A percentile compares a stretch with the other conserved stretches of the same genome.
Conservation (phyloP, 1,284 basidiomycete species). For the Somion occarium region DNA sequence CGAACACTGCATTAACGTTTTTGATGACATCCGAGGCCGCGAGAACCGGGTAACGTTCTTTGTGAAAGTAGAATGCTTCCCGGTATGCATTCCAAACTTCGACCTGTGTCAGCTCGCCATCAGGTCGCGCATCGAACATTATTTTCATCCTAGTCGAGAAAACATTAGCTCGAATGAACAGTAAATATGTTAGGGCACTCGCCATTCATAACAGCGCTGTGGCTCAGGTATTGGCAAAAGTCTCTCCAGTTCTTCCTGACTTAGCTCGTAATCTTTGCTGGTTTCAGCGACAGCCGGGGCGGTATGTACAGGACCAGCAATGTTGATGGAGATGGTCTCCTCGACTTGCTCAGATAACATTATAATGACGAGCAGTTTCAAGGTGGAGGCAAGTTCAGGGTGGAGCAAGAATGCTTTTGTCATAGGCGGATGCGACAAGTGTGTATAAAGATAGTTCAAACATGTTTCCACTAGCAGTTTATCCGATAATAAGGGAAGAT, state of each 20-base stretch:
- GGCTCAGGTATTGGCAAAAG: slow-evolving; percentile 62
- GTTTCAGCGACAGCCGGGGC: slow-evolving; percentile 43
- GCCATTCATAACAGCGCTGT: slow-evolving; percentile 77
- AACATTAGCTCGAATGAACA: too few species aligned
- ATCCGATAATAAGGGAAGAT: slow-evolving; percentile 72
- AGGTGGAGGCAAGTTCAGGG: slow-evolving; percentile 58
- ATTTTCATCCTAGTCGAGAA: slow-evolving; percentile 71
- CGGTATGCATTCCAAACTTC: slow-evolving; percentile 89
- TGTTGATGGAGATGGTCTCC: slow-evolving; percentile 56
- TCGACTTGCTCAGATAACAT: slow-evolving; percentile 67
- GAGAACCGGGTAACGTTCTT: slow-evolving; percentile 54
- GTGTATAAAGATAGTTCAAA: slow-evolving; percentile 72
- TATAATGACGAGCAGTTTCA: slow-evolving; percentile 63
- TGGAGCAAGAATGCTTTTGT: slow-evolving; percentile 73
- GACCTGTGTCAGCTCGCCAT: slow-evolving; percentile 81
- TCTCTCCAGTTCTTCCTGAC: slow-evolving; percentile 58
- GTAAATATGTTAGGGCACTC: too few species aligned
- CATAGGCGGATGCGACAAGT: slow-evolving; percentile 70
- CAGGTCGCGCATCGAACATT: slow-evolving; percentile 67
- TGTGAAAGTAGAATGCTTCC: slow-evolving; percentile 52
- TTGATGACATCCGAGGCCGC: slow-evolving; percentile 87
- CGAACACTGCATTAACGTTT: slow-evolving; percentile 74
- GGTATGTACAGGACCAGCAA: slow-evolving; percentile 52
- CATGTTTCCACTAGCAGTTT: slow-evolving; percentile 62
- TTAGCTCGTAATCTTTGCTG: slow-evolving; percentile 55